These are phyloP conservation scores for Neurospora intermedia DNA, from an alignment of 495 filamentous ascomycete genomes.

Conservation along the genomic window DNA sequence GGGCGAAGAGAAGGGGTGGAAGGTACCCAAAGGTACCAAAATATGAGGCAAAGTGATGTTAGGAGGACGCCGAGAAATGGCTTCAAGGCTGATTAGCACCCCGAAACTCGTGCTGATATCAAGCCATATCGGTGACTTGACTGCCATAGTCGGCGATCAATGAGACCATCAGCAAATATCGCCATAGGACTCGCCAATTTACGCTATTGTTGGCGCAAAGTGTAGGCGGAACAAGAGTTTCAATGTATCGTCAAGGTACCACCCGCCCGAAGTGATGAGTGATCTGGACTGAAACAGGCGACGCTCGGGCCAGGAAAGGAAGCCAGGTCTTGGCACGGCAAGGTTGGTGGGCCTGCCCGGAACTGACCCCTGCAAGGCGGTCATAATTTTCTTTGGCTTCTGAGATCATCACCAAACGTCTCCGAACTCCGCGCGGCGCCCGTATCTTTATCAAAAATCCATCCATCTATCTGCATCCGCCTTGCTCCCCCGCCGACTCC, in stretches of 20 bases:
- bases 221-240: neutral
- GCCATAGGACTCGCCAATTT: neutral
- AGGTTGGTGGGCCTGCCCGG: slow-evolving; percentile 3
- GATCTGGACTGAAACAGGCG: neutral
- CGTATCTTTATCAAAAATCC: neutral
- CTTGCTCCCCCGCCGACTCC: neutral
- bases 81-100: neutral
- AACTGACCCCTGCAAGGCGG: slow-evolving; percentile 2
- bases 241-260: neutral
- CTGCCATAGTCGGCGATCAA: neutral
- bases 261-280: neutral
- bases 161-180: neutral
- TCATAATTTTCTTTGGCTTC: slow-evolving; percentile 11
- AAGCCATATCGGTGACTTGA: neutral
- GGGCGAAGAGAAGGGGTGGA: neutral
- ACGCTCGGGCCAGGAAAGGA: neutral
- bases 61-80: neutral
- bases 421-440: slow-evolving; percentile 7
- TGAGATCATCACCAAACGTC: slow-evolving; percentile 12
- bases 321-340: neutral
- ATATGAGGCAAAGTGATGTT: neutral
- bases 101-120: neutral
- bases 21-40: neutral
- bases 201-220: neutral
- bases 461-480: neutral